Conservation (phyloP, 495 filamentous ascomycete species). For the Podospora tetraspora region DNA sequence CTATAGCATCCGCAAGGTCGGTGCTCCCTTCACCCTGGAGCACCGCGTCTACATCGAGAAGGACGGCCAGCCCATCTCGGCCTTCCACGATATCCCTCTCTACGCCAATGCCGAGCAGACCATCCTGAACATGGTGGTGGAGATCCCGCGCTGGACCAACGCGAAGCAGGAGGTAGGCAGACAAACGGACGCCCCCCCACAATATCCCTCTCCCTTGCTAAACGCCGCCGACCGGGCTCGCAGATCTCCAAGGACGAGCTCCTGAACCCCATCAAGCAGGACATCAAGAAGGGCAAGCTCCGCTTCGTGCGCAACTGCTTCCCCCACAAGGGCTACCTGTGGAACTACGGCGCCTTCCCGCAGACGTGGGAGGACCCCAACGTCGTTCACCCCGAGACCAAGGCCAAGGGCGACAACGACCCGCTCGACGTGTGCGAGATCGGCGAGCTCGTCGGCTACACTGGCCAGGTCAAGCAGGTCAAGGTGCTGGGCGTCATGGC, state of each 20-base stretch:
- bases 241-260: slow-evolving; percentile 96
- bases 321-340: slow-evolving; percentile 99
- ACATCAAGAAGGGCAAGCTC: slow-evolving; percentile 86
- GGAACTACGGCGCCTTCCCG: slow-evolving; percentile 99
- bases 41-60: slow-evolving; percentile 97
- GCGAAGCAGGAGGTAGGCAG: slow-evolving; percentile 88
- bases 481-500: slow-evolving; percentile 99
- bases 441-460: slow-evolving; percentile 91
- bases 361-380: slow-evolving; percentile 99
- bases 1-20: slow-evolving; percentile 79
- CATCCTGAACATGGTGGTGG: slow-evolving; percentile 97
- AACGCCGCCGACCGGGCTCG: background rate
- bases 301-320: slow-evolving; percentile 99
- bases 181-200: background rate
- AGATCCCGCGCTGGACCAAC: slow-evolving; percentile 99
- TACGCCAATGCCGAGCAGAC: slow-evolving; percentile 92
- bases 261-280: slow-evolving; percentile 95
- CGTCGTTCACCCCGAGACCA: slow-evolving; percentile 92
- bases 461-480: slow-evolving; percentile 97
- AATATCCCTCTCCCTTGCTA: slow-evolving; percentile 9
- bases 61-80: slow-evolving; percentile 87
- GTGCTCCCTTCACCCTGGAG: slow-evolving; percentile 85
- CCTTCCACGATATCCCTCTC: slow-evolving; percentile 98
- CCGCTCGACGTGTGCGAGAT: slow-evolving; percentile 99
- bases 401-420: slow-evolving; percentile 99